phyloP scores from a whole-genome alignment of 2,329 filamentous ascomycete species.

The Pseudogymnoascus sp. region DNA sequence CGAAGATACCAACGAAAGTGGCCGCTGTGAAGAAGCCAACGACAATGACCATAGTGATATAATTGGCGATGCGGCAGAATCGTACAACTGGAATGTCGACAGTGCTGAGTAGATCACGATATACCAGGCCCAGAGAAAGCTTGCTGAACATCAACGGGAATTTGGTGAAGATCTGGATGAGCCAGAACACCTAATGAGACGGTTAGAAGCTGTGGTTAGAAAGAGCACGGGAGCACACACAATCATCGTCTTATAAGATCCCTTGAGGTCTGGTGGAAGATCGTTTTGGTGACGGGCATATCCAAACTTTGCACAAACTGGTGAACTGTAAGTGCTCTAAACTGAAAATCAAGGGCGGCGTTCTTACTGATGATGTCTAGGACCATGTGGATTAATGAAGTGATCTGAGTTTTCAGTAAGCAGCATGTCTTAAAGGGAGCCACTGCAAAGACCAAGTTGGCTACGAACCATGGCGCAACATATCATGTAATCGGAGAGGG shows the following conservation, averaged over 20 bases:
- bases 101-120: conserved; percentile 13
- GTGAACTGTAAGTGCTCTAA: neutral
- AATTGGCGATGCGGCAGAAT: conserved; percentile 11
- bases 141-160: conserved; percentile 15
- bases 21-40: conserved; percentile 9
- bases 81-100: conserved; percentile 12
- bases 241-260: conserved; percentile 2
- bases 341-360: neutral
- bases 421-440: neutral
- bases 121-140: conserved; percentile 15
- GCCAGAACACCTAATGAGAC: conserved; percentile 12
- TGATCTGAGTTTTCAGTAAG: neutral
- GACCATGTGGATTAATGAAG: neutral
- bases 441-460: neutral
- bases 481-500: conserved; percentile 4
- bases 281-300: conserved; percentile 2
- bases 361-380: conserved; percentile 3
- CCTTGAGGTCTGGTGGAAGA: neutral
- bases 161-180: conserved; percentile 18
- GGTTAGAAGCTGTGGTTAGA: neutral
- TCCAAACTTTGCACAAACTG: neutral
- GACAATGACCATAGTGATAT: conserved; percentile 9
- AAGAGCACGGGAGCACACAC: neutral
- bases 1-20: conserved; percentile 13
- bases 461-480: conserved; percentile 7